phyloP scores from a whole-genome alignment of 2,329 filamentous ascomycete species.

The Fusarium humuli region DNA sequence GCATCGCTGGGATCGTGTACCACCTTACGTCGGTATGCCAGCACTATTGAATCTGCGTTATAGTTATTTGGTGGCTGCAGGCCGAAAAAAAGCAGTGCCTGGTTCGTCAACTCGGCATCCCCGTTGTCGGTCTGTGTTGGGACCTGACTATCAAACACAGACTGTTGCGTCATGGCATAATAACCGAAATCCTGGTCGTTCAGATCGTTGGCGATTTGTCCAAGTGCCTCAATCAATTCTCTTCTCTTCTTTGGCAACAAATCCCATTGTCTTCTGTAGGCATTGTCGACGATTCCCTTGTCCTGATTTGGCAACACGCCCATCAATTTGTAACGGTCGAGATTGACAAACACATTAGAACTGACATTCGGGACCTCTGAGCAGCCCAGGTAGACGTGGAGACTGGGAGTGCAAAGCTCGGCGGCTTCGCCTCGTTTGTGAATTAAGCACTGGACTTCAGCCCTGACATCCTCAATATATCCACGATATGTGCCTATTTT shows the following conservation, averaged over 20 bases:
- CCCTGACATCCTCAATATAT: constrained; percentile 62
- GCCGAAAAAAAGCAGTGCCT: constrained; percentile 52
- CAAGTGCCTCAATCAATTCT: constrained; percentile 50
- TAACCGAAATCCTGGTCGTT: constrained; percentile 52
- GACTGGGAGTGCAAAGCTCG: constrained; percentile 50
- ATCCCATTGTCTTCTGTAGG: constrained; percentile 57
- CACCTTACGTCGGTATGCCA: constrained; percentile 52
- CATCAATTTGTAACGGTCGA: constrained; percentile 52
- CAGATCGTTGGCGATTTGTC: constrained; percentile 52
- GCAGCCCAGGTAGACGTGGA: constrained; percentile 51
- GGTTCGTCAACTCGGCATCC: constrained; percentile 49
- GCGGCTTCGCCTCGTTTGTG: constrained; percentile 50
- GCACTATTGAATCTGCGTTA: constrained; percentile 50
- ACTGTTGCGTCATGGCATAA: constrained; percentile 55
- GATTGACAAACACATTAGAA: constrained; percentile 47
- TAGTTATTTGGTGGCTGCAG: constrained; percentile 53
- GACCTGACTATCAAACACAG: constrained; percentile 54
- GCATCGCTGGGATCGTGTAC: constrained; percentile 49
- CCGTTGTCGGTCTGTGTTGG: constrained; percentile 46
- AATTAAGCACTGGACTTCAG: constrained; percentile 60
- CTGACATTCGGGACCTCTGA: constrained; percentile 47
- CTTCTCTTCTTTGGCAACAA: constrained; percentile 48
- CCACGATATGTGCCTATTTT: constrained; percentile 57
- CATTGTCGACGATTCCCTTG: constrained; percentile 52
- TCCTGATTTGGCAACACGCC: constrained; percentile 54